Conservation (phyloP, 2,329 filamentous ascomycete genomes). For the Curvularia spicifera region DNA sequence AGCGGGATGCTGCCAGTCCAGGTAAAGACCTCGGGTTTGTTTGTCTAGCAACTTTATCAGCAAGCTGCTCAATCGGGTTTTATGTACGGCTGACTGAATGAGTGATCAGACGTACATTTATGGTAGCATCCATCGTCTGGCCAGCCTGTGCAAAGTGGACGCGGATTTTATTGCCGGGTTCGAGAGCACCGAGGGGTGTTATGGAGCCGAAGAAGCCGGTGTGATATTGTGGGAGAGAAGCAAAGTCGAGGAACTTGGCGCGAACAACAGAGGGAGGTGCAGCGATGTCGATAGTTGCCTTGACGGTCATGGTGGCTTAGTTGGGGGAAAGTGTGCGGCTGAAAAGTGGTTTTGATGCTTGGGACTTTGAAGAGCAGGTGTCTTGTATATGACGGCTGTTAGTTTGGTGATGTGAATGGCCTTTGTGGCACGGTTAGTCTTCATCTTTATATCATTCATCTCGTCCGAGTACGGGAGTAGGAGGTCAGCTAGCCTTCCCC, state of each 20-base stretch:
- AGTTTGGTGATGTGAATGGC: neutral
- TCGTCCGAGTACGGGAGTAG: neutral
- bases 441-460: neutral
- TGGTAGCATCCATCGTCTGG: slow-evolving; percentile 13
- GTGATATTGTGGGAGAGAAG: slow-evolving; percentile 17
- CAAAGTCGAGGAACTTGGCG: slow-evolving; percentile 28
- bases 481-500: neutral
- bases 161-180: slow-evolving; percentile 21
- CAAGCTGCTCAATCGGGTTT: neutral
- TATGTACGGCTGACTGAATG: neutral
- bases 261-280: slow-evolving; percentile 20
- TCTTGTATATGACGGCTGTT: neutral
- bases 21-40: slow-evolving; percentile 16
- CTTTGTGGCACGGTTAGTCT: neutral
- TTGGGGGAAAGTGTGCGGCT: neutral
- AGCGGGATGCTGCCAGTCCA: slow-evolving; percentile 24
- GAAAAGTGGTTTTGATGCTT: neutral
- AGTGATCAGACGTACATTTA: slow-evolving; percentile 11
- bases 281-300: slow-evolving; percentile 27
- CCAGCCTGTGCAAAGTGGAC: slow-evolving; percentile 13
- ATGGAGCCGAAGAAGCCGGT: slow-evolving; percentile 24
- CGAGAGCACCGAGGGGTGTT: slow-evolving; percentile 19
- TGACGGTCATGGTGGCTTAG: slow-evolving; percentile 14
- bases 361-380: neutral
- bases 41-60: slow-evolving; percentile 11